Conservation (phyloP, 768 basidiomycete genomes). For the Panellus pusillus region DNA sequence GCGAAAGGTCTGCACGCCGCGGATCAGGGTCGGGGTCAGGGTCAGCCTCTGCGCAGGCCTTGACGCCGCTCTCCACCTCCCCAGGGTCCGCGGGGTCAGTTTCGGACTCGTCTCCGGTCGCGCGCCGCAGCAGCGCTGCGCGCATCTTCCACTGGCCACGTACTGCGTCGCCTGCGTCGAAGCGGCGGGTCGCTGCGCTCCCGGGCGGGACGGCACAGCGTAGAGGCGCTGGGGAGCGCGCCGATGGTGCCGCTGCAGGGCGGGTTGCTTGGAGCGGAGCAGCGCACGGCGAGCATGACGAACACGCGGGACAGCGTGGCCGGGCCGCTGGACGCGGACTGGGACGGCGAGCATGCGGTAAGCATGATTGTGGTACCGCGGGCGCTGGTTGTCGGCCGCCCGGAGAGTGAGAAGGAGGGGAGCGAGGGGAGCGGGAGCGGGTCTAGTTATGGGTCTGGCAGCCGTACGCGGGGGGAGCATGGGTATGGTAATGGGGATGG, state of each 20-base stretch:
- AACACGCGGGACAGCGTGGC: neutral
- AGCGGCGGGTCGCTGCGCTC: neutral
- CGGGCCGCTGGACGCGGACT: neutral
- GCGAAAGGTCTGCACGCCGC: neutral
- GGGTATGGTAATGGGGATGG: neutral
- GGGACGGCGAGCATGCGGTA: neutral
- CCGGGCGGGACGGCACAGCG: conserved; percentile 3
- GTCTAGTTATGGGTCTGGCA: conserved; percentile 8
- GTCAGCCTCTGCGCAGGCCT: neutral
- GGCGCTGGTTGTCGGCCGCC: neutral
- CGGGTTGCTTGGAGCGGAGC: neutral
- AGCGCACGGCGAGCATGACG: conserved; percentile 11
- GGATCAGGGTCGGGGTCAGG: neutral
- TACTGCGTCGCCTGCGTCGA: neutral
- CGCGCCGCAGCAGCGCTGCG: neutral
- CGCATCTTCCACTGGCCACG: conserved; percentile 7
- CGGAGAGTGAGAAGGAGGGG: neutral
- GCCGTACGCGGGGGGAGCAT: neutral
- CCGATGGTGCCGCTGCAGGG: neutral
- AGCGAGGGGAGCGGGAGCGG: conserved; percentile 10
- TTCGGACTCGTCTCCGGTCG: neutral
- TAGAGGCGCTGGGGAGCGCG: conserved; percentile 8
- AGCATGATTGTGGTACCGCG: conserved; percentile 14
- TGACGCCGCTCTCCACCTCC: neutral
- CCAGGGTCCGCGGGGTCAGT: neutral